Conservation (phyloP, 1,284 basidiomycete genomes). For the Sparassis latifolia region DNA sequence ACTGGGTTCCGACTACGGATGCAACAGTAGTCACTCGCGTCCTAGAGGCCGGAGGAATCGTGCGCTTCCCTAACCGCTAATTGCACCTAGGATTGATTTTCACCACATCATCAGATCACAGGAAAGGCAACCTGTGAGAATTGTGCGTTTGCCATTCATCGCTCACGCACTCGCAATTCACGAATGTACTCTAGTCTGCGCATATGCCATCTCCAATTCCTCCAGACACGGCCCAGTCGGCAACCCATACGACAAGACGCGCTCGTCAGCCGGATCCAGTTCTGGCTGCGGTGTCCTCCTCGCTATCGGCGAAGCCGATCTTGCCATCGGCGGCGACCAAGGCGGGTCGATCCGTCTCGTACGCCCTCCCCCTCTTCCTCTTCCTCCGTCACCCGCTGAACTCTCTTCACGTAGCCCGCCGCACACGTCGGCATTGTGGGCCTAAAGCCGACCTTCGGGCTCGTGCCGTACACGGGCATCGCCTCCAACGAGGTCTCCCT, state of each 20-base stretch:
- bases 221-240: slow-evolving; percentile 34
- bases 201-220: slow-evolving; percentile 32
- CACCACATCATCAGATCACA: slow-evolving; percentile 16
- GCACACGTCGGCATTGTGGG: slow-evolving; percentile 41
- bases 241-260: slow-evolving; percentile 38
- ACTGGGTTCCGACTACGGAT: slow-evolving; percentile 31
- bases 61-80: slow-evolving; percentile 7
- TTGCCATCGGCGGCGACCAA: slow-evolving; percentile 45
- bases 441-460: slow-evolving; percentile 41
- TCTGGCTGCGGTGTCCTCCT: slow-evolving; percentile 41
- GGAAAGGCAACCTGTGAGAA: slow-evolving; percentile 39
- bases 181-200: slow-evolving; percentile 21
- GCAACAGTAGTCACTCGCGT: slow-evolving; percentile 40
- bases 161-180: neutral
- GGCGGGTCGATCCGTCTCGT: slow-evolving; percentile 38
- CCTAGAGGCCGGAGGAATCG: slow-evolving; percentile 35
- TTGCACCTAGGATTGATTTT: neutral
- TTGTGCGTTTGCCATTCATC: slow-evolving; percentile 8
- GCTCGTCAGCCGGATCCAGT: slow-evolving; percentile 38
- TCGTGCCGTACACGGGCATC: slow-evolving; percentile 44
- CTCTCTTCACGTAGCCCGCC: slow-evolving; percentile 25
- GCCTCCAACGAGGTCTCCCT: slow-evolving; percentile 33
- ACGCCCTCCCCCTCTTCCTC: neutral
- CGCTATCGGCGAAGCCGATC: slow-evolving; percentile 33
- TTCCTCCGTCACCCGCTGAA: neutral